Evolutionary conservation across 345 rosid species (phyloP).

Genomic region (Euphorbia lathyris): DNA sequence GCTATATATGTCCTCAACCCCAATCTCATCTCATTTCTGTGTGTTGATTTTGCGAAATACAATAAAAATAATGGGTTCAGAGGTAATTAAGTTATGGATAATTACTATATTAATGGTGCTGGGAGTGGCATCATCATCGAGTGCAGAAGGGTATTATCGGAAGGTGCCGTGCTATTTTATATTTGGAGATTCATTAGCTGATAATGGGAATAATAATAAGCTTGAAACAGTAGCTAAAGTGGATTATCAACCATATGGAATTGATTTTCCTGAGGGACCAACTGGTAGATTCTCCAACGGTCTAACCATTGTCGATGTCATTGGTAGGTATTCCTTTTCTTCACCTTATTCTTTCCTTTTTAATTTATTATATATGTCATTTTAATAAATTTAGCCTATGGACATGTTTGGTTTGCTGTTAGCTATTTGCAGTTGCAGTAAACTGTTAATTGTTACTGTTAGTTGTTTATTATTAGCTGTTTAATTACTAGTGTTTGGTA

Average conservation of each 20-base stretch:
- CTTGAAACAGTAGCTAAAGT: constrained; percentile 17
- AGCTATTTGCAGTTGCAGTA: no score
- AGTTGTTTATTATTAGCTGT: no score
- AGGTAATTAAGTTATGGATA: background rate
- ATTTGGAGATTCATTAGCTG: constrained; percentile 27
- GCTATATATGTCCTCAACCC: no score
- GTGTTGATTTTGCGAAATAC: background rate
- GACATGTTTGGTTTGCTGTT: no score
- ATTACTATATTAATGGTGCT: background rate
- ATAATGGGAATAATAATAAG: constrained; percentile 24
- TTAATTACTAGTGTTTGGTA: no score
- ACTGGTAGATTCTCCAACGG: constrained; percentile 27
- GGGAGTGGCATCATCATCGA: background rate
- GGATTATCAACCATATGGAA: constrained; percentile 19
- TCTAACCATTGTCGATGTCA: constrained; percentile 13
- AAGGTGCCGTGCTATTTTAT: constrained; percentile 27
- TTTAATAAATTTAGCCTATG: no score
- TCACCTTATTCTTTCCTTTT: background rate
- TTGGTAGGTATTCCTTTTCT: constrained; percentile 15
- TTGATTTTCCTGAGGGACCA: constrained; percentile 18
- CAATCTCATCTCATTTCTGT: no score
- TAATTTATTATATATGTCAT: background rate
- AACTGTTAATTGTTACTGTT: no score
- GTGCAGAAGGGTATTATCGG: no score
- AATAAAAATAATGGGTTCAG: background rate